These are phyloP conservation scores for Flaveria brownii DNA, from an alignment of 129 eudicot genomes.

Conservation along the genomic window DNA sequence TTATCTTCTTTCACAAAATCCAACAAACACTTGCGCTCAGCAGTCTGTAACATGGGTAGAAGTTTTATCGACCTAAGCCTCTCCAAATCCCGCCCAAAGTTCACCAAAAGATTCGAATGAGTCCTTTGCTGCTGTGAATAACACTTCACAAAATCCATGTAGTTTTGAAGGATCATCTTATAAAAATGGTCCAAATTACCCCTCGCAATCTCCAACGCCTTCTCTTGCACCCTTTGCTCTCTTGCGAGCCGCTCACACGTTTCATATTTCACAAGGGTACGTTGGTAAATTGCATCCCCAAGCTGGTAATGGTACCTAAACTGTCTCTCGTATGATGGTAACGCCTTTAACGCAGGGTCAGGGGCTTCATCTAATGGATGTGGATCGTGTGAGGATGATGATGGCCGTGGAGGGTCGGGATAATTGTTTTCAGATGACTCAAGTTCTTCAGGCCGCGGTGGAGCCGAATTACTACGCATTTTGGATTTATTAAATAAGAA, in stretches of 20 bases:
- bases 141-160: conserved; percentile 69
- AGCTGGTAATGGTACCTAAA: conserved; percentile 80
- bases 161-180: conserved; percentile 71
- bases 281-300: conserved; percentile 70
- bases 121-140: conserved; percentile 67
- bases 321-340: conserved; percentile 86
- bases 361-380: conserved; percentile 89
- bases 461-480: conserved; percentile 68
- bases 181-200: conserved; percentile 79
- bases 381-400: conserved; percentile 48
- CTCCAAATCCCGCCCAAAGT: conserved; percentile 74
- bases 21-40: conserved; percentile 61
- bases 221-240: conserved; percentile 94
- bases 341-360: conserved; percentile 91
- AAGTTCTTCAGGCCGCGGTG: conserved; percentile 59
- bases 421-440: conserved; percentile 52
- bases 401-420: conserved; percentile 45
- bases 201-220: conserved; percentile 92
- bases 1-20: conserved; percentile 89
- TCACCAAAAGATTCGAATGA: conserved; percentile 64
- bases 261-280: conserved; percentile 54
- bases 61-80: conserved; percentile 63
- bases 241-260: conserved; percentile 56
- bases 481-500: conserved; percentile 77
- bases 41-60: conserved; percentile 64